phyloP scores from a whole-genome alignment of 2,329 filamentous ascomycete genomes.

The Paecilomyces formosus region DNA sequence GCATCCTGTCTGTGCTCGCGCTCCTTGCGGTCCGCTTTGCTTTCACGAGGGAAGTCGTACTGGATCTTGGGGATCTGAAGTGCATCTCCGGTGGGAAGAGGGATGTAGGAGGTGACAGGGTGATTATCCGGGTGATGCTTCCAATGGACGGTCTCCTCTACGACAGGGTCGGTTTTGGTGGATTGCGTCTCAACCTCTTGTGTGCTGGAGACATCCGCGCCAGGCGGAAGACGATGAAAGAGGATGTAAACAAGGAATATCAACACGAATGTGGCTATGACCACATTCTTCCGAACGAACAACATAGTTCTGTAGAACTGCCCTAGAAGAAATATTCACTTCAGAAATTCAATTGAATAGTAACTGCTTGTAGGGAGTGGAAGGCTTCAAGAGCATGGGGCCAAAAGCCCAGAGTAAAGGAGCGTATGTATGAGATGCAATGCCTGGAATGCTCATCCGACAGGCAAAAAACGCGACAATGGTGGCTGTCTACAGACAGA shows the following conservation, averaged over 20 bases:
- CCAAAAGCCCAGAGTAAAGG: background rate
- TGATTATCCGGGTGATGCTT: conserved; percentile 64
- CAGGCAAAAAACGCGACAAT: background rate
- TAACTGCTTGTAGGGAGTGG: background rate
- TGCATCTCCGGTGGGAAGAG: conserved; percentile 63
- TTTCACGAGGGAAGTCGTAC: conserved; percentile 59
- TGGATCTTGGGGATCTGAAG: conserved; percentile 71
- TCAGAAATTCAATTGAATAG: background rate
- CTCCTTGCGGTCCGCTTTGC: conserved; percentile 48
- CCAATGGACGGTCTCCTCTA: conserved; percentile 53
- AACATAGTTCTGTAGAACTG: conserved; percentile 14
- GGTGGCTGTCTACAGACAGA: background rate
- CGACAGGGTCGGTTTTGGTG: conserved; percentile 1
- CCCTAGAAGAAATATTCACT: background rate
- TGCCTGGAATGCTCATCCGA: background rate
- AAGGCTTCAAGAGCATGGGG: background rate
- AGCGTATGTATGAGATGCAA: background rate
- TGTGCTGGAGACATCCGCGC: conserved; percentile 6
- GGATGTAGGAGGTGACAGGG: conserved; percentile 63
- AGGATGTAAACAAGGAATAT: conserved; percentile 16
- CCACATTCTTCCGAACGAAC: conserved; percentile 16
- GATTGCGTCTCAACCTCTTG: background rate
- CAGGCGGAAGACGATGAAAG: conserved; percentile 16
- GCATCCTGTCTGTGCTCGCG: conserved; percentile 57
- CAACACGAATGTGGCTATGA: conserved; percentile 17